A percentile compares a stretch with the other conserved stretches of the same genome.
Conservation (phyloP, 2,329 filamentous ascomycete species). For the Monilinia laxa region DNA sequence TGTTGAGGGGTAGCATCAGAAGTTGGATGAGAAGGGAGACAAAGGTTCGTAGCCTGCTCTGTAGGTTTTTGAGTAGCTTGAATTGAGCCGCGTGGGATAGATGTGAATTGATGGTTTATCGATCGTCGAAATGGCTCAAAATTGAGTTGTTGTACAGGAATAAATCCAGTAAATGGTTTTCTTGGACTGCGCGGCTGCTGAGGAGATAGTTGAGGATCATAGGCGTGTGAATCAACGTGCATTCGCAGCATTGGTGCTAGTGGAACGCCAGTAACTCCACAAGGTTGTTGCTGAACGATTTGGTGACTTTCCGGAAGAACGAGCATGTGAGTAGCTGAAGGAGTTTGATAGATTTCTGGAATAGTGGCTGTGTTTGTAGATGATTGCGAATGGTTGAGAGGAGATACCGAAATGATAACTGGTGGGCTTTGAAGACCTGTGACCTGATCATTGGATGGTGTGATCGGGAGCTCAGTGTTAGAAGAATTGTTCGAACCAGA, state of each 20-base stretch:
- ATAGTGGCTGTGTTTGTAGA: background rate
- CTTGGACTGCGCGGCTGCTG: background rate
- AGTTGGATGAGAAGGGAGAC: background rate
- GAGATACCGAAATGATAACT: background rate
- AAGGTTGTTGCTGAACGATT: slow-evolving; percentile 6
- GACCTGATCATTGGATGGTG: background rate
- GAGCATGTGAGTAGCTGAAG: slow-evolving; percentile 3
- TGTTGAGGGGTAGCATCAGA: background rate
- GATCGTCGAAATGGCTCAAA: background rate
- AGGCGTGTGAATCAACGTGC: background rate
- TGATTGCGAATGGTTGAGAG: background rate
- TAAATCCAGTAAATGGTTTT: background rate
- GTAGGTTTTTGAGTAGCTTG: background rate
- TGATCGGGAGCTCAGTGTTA: background rate
- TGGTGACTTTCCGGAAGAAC: background rate
- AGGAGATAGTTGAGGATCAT: background rate
- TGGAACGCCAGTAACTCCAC: slow-evolving; percentile 6
- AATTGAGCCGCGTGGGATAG: background rate
- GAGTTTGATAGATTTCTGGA: background rate
- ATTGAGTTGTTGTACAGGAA: background rate
- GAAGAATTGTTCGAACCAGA: background rate
- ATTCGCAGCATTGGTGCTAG: background rate
- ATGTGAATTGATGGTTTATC: background rate
- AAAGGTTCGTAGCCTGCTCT: background rate
- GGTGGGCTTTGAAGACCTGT: background rate